Evolutionary conservation across 1,139 yeast species (phyloP), one percentile per base, ranked within the genome.

Genomic region (Kodamaea anthophila): DNA sequence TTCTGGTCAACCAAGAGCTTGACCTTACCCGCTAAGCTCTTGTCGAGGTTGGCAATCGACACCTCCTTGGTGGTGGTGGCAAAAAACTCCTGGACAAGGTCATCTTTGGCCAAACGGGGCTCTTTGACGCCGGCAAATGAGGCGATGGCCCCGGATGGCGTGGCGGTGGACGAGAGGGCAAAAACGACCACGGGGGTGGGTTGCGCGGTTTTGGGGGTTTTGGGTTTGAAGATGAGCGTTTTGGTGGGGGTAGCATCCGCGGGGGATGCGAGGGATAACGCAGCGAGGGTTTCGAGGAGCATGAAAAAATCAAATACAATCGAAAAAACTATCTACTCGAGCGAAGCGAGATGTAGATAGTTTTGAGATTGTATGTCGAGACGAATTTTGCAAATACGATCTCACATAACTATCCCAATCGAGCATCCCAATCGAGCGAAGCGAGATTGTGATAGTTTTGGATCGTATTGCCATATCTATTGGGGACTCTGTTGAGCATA

Each of bases 71-170:
- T 75, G 19, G 75, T 47, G 29, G 74, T 65, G 21, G 69, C 64
- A 49, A 86, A 85, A 50, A 81, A 72, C 44, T 77, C 75, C 38
- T 66, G 64, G 25, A 85, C 77, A 43, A 86, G 65, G 35, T 82
- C 96, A 40, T 84, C 88, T 44, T 77, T 77, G 32, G 96, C 96
- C 48, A 85, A 63, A 55, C 96, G 74, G 41, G 94, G 94, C 40
- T 86, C 96, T 59, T 86, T 87, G 29, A 74, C 84, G 29, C 66
- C 69, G 11, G 87, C 83, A 26, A 77, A 69, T 37, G 69, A 64
- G 28, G 94, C 88, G 39, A 86, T 69, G 18, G 67, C 49, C 14
- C 69, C 63, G 5, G 81, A 58, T 30, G 94, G 86, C 21, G 96
- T 84, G 29, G 66, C 63, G 5, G 95, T 82, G 3, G 75, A 46